Conservation (phyloP, 1,284 basidiomycete species). For the Neolentinus lepideus region DNA sequence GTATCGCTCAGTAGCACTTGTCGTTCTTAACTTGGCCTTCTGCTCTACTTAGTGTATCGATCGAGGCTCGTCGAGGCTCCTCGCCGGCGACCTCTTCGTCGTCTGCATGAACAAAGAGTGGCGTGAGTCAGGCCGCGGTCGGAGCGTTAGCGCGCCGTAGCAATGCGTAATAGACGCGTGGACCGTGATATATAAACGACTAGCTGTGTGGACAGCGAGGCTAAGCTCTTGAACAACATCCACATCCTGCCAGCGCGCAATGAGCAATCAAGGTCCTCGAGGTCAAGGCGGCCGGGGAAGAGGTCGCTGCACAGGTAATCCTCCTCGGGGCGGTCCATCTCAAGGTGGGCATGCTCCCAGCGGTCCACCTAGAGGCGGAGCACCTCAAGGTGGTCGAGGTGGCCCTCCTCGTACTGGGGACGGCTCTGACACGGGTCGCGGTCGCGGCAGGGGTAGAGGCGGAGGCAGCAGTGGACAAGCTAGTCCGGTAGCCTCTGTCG, state of each 20-base stretch:
- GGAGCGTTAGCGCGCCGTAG: no score
- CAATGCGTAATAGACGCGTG: no score
- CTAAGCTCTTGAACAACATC: neutral
- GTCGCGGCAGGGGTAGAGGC: conserved; percentile 7
- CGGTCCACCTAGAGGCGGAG: neutral
- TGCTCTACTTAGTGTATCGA: no score
- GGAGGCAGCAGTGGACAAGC: neutral
- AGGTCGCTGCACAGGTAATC: neutral
- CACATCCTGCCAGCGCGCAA: neutral
- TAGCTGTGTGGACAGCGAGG: no score
- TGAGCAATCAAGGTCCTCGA: conserved; percentile 1
- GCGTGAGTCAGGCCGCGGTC: no score
- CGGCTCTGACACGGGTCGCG: conserved; percentile 4
- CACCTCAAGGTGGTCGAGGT: conserved; percentile 4
- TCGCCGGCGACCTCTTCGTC: no score
- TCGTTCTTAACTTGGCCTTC: no score
- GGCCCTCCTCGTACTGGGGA: conserved; percentile 4
- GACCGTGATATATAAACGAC: no score
- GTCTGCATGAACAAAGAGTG: no score
- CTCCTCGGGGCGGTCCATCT: neutral
- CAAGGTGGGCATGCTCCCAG: neutral
- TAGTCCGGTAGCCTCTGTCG: neutral
- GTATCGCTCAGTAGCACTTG: no score
- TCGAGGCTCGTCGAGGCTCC: no score
- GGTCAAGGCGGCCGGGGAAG: neutral